Percentiles rank a stretch among this genome's conserved stretches.
phyloP scores from a whole-genome alignment of 176 grass and related monocot species.

The Eragrostis curvula region DNA sequence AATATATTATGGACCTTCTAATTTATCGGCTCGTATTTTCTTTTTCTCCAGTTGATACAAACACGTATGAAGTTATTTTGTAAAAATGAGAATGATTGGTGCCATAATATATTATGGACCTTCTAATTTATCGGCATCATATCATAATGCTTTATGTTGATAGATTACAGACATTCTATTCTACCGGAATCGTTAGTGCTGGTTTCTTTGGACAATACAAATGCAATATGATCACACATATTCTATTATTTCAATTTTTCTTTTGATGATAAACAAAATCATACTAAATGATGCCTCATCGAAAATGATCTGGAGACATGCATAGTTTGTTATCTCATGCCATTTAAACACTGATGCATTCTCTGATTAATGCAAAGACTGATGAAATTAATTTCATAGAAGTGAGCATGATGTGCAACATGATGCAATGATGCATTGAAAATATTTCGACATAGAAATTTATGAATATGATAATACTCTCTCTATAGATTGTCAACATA shows the following conservation, averaged over 20 bases:
- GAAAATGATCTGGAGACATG: not conserved
- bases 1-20: not conserved
- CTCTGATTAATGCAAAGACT: not conserved
- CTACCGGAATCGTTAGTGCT: not conserved
- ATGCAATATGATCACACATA: not conserved
- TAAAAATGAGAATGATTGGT: not conserved
- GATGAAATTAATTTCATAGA: slow-evolving; percentile 6
- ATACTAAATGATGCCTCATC: not conserved
- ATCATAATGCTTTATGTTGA: not conserved
- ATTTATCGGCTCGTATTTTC: not conserved
- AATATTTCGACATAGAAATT: not conserved
- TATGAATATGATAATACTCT: slow-evolving; percentile 1
- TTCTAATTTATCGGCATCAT: not conserved
- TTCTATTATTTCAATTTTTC: not conserved
- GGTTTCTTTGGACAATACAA: not conserved
- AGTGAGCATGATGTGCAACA: not conserved
- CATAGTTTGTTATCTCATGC: not conserved
- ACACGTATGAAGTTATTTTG: not conserved
- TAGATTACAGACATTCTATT: not conserved
- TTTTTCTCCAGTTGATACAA: not conserved
- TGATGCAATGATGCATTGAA: not conserved
- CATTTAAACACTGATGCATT: not conserved
- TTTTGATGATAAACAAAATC: not conserved
- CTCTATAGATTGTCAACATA: not conserved
- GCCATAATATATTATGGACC: not conserved